Evolutionary conservation across 2,329 filamentous ascomycete genomes (phyloP), one percentile per base, ranked within the genome.

Genomic region (Colletotrichum abscissum): DNA sequence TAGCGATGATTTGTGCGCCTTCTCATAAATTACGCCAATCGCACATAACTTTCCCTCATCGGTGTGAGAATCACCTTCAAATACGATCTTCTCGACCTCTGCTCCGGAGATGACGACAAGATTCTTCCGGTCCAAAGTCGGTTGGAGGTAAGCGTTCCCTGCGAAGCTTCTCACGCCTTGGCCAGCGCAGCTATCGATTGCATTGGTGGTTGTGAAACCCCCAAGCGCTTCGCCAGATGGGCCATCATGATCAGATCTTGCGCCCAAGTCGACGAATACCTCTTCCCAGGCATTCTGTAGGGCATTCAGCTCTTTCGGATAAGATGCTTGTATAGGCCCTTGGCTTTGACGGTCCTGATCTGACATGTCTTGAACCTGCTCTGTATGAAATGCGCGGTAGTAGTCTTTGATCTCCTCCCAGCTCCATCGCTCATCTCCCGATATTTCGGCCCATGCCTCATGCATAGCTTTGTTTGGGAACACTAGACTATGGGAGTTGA

Each of bases 111-210:
- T 14, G 9, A 55, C 35, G 4, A 62, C 35, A 14, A 62, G 33
- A 38, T 62, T 62, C 4, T 62, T 22, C 12, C 35, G 11, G n/a
- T 46, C 24, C 35, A 22, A 12, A 9, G 22, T 16, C 35, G 22
- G 22, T 9, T 46, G 11, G n/a, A 62, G 58, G 58, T 62, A 62
- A 3, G 58, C 33, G 33, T 62, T 62, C 19, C 58, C 58, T 3
- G 35, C 33, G 24, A 62, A 62, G 58, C 58, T 62, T 62, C 58
- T 42, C 33, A 62, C 22, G n/a, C 58, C 30, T 35, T 30, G n/a
- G 19, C 58, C n/a, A 62, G 58, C 24, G 11, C 35, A 4, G 22
- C 58, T 16, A 22, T 62, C 35, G 24, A 62, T 62, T 6, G 35
- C 35, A 46, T 62, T 62, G n/a, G 58, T 42, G 19, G 33, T 62